These are phyloP conservation scores for Aspergillus conjunctus DNA, from an alignment of 495 filamentous ascomycete genomes.

Conservation along the genomic window DNA sequence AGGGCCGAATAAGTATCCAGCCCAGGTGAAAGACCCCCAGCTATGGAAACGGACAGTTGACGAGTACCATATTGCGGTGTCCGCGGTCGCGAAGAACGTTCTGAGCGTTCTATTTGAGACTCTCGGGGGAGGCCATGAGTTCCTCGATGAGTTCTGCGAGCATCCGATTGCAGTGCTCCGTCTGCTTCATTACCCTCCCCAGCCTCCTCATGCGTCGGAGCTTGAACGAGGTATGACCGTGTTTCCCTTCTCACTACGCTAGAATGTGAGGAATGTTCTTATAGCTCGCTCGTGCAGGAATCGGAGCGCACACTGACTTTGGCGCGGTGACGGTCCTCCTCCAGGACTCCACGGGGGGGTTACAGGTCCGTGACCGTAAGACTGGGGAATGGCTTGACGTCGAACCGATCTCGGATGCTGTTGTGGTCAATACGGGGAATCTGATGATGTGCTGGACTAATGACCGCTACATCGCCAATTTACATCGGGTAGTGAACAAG, in stretches of 20 bases:
- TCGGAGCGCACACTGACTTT: constrained; percentile 57
- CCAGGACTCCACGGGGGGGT: constrained; percentile 39
- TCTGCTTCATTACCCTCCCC: constrained; percentile 52
- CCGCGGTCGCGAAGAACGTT: constrained; percentile 35
- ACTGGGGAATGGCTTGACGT: constrained; percentile 36
- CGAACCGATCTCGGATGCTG: constrained; percentile 36
- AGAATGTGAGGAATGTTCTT: neutral
- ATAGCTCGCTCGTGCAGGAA: constrained; percentile 30
- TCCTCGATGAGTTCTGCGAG: constrained; percentile 42
- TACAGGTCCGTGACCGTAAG: constrained; percentile 45
- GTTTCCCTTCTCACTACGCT: neutral
- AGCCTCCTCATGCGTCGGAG: constrained; percentile 34
- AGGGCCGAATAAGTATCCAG: constrained; percentile 52
- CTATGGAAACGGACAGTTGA: constrained; percentile 35
- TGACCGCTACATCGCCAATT: constrained; percentile 29
- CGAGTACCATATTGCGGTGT: constrained; percentile 36
- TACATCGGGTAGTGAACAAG: constrained; percentile 36
- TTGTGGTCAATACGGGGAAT: constrained; percentile 53
- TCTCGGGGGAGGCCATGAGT: constrained; percentile 34
- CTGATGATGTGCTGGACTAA: constrained; percentile 40
- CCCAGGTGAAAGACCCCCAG: constrained; percentile 32
- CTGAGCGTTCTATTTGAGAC: constrained; percentile 42
- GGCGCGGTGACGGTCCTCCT: constrained; percentile 51
- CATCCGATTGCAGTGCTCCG: constrained; percentile 39
- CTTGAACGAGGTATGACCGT: constrained; percentile 17